These are phyloP conservation scores for Citrus inodora DNA, from an alignment of 345 rosid species.

Conservation along the genomic window DNA sequence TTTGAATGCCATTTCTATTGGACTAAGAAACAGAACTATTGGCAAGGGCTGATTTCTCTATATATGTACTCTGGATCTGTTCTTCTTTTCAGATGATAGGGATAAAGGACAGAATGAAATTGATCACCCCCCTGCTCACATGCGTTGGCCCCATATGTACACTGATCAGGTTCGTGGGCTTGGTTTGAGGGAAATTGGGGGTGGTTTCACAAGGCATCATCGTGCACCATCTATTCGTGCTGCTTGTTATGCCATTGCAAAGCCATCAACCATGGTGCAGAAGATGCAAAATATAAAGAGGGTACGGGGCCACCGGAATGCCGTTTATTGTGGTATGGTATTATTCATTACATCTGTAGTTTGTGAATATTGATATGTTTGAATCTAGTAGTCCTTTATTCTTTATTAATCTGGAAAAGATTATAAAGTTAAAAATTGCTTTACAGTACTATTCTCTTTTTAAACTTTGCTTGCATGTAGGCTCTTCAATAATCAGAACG, in stretches of 20 bases:
- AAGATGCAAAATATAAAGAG: slow-evolving; percentile 94
- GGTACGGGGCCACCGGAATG: slow-evolving; percentile 91
- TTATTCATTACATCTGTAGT: slow-evolving; percentile 2
- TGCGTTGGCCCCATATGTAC: slow-evolving; percentile 97
- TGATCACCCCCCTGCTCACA: slow-evolving; percentile 51
- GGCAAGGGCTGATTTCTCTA: background rate
- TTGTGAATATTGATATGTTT: background rate
- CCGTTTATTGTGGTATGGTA: slow-evolving; percentile 94
- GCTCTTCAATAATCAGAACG: background rate
- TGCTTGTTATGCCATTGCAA: slow-evolving; percentile 92
- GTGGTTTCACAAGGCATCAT: slow-evolving; percentile 94
- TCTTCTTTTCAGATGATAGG: slow-evolving; percentile 45
- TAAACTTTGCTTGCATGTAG: background rate
- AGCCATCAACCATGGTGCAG: slow-evolving; percentile 91
- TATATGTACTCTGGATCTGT: slow-evolving; percentile 1
- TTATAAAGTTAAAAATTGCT: background rate
- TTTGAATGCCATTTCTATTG: background rate
- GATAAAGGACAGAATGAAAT: slow-evolving; percentile 32
- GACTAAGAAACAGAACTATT: background rate
- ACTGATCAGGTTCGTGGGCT: slow-evolving; percentile 93
- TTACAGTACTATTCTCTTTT: background rate
- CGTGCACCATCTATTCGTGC: slow-evolving; percentile 94
- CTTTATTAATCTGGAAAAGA: background rate
- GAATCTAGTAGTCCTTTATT: background rate
- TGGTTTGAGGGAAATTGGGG: slow-evolving; percentile 92